These are phyloP conservation scores for Xylariales sp. DNA, from an alignment of 2,329 filamentous ascomycete genomes.

Conservation along the genomic window DNA sequence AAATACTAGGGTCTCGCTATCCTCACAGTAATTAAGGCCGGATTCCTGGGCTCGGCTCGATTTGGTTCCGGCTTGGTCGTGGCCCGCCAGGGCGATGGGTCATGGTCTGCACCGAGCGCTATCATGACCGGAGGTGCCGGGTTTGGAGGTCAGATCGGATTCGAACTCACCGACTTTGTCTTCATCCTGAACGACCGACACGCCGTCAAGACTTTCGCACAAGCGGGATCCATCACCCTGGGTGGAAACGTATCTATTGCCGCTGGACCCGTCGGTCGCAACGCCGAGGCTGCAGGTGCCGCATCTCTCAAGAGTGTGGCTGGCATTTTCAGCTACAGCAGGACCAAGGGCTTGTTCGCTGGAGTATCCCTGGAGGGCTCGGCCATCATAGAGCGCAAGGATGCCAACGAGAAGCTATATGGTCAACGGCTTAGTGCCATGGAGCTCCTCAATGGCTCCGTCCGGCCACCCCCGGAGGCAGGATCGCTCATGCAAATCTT, in stretches of 20 bases:
- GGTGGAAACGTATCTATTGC: conserved; percentile 96
- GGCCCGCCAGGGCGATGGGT: conserved; percentile 70
- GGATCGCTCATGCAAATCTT: conserved; percentile 81
- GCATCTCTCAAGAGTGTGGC: conserved; percentile 86
- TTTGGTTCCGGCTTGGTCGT: conserved; percentile 82
- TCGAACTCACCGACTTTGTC: conserved; percentile 90
- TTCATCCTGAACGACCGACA: conserved; percentile 93
- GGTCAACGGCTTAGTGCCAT: conserved; percentile 74
- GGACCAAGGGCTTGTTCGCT: conserved; percentile 95
- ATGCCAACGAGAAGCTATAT: conserved; percentile 97
- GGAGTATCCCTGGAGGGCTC: conserved; percentile 93
- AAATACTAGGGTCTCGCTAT: conserved; percentile 76
- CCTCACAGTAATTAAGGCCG: conserved; percentile 81
- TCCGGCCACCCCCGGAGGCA: conserved; percentile 75
- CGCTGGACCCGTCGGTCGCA: conserved; percentile 87
- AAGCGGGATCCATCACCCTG: conserved; percentile 84
- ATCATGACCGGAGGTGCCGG: conserved; percentile 78
- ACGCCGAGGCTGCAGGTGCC: conserved; percentile 92
- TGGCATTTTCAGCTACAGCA: conserved; percentile 94
- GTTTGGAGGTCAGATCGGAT: conserved; percentile 81
- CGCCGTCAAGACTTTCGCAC: conserved; percentile 90
- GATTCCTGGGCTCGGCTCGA: conserved; percentile 77
- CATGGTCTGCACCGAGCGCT: conserved; percentile 77
- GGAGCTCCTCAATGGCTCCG: conserved; percentile 74
- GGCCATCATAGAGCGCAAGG: conserved; percentile 87